Evolutionary conservation across 495 filamentous ascomycete genomes (phyloP).

Genomic region (Trichoderma parareesei): DNA sequence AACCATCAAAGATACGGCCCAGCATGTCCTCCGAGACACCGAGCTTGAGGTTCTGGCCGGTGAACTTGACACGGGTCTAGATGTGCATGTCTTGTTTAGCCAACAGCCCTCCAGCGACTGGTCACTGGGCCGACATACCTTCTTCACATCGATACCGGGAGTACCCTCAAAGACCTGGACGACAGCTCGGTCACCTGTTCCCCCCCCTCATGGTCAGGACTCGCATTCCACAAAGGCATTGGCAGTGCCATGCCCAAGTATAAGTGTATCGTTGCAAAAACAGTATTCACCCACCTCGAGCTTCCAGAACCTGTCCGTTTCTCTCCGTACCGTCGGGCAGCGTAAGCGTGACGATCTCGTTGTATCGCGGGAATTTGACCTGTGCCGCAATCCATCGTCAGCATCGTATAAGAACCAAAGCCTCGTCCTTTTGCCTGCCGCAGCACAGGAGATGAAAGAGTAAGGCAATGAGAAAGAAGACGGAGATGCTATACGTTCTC

Average conservation of each 20-base stretch:
- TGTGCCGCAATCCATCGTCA: slow-evolving; percentile 34
- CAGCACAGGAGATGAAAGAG: neutral
- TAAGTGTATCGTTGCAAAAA: neutral
- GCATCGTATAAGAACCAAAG: neutral
- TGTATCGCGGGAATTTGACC: slow-evolving; percentile 96
- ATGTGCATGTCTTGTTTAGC: slow-evolving; percentile 12
- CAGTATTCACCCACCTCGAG: slow-evolving; percentile 61
- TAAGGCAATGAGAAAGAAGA: neutral
- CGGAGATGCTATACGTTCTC: slow-evolving; percentile 64
- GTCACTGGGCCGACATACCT: slow-evolving; percentile 44
- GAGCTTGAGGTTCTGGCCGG: slow-evolving; percentile 91
- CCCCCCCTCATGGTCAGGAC: neutral
- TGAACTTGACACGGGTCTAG: slow-evolving; percentile 93
- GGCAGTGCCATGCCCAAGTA: slow-evolving; percentile 1
- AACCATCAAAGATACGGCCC: slow-evolving; percentile 97
- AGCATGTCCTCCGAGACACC: slow-evolving; percentile 99
- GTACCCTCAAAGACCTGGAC: slow-evolving; percentile 99
- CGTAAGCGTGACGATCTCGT: slow-evolving; percentile 95
- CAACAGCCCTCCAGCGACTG: neutral
- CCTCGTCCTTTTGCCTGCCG: neutral
- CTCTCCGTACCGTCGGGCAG: slow-evolving; percentile 91
- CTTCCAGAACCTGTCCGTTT: slow-evolving; percentile 93
- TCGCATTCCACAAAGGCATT: neutral
- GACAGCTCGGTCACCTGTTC: slow-evolving; percentile 74
- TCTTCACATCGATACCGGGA: slow-evolving; percentile 95